Evolutionary conservation across 495 filamentous ascomycete species (phyloP), one percentile per base, ranked within the genome.

Genomic region (Sphaerosporella brunnea): DNA sequence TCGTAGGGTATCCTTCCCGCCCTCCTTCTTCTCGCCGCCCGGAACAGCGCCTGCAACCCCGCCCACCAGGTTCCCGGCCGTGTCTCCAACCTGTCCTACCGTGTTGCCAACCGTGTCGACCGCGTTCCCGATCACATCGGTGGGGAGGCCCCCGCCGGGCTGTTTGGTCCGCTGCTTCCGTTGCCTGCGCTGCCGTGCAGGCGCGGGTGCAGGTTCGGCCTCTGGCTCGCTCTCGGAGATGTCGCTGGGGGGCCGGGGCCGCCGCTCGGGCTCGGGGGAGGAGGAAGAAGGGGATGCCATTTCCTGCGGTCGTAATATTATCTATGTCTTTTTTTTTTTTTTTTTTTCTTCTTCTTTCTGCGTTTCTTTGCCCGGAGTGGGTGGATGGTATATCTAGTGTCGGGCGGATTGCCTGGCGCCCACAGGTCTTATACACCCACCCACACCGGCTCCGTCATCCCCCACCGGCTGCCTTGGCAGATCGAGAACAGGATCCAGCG

Each of bases 1-100:
- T 53, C 75, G 71, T 51, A 94, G 64, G 63, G 86, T 79, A 62
- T 86, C 79, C 55, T 79, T 77, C 37, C 70, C 37, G 20, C 55
- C 50, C 24, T 46, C 48, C 10, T 47, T 52, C 48, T 48, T 52
- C 10, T 28, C 26, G 7, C 71, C 23, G 65, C 71, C 15, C 63
- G 66, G 9, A 2, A 48, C 23, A 9, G 45, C 45, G 35, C 45
- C 45, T 4, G 45, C 26, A 8, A 48, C 45, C 1, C 45, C 45
- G 18, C 45, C 45, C 4, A 48, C 45, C 1, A 46, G 15, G n/a
- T 26, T 26, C 7, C 43, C 43, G 8, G 30, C 43, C 18, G 45
- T 39, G n/a, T 48, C 45, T 1, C 3, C 35, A 13, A 48, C 45
- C 2, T 15, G 23, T 16, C 45, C 45, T n/a, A 48, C 32, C 9